Percentiles rank a stretch among this genome's conserved stretches.
Evolutionary conservation across 768 basidiomycete genomes (phyloP).

Genomic region (Porpolomopsis calyptriformis): DNA sequence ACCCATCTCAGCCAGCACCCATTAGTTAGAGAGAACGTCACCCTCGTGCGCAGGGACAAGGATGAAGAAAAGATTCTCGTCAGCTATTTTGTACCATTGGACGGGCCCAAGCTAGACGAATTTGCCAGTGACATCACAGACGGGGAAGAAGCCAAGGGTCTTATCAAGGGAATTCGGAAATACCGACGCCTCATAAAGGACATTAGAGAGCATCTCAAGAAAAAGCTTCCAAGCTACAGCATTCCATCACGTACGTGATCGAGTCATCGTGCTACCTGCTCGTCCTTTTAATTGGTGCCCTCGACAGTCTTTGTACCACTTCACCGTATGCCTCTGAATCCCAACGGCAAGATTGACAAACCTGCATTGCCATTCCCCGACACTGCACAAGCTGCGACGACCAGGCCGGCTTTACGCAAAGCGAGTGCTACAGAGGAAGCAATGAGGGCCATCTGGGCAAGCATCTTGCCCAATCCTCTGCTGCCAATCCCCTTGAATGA

Average conservation of each 20-base stretch:
- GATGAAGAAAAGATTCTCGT: conserved; percentile 99
- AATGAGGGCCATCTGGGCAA: conserved; percentile 77
- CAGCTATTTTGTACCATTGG: conserved; percentile 90
- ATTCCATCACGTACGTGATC: conserved; percentile 69
- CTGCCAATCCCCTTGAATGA: conserved; percentile 78
- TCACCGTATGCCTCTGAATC: conserved; percentile 91
- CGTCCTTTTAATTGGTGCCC: conserved; percentile 1
- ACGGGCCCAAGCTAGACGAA: conserved; percentile 52
- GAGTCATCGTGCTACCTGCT: conserved; percentile 4
- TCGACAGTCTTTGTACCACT: conserved; percentile 84
- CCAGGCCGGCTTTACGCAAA: conserved; percentile 29
- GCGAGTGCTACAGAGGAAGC: conserved; percentile 65
- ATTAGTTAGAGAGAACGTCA: conserved; percentile 94
- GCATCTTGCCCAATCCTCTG: conserved; percentile 69
- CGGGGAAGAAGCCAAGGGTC: conserved; percentile 43
- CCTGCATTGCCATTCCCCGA: conserved; percentile 98
- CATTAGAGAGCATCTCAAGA: conserved; percentile 91
- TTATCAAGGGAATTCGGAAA: conserved; percentile 68
- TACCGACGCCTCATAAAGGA: conserved; percentile 87
- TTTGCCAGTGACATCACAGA: conserved; percentile 60
- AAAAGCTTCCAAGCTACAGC: conserved; percentile 91
- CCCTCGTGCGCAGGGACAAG: conserved; percentile 91
- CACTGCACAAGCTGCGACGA: conserved; percentile 57
- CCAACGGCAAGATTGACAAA: conserved; percentile 99
- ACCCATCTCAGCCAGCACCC: conserved; percentile 91